Evolutionary conservation across 1,284 basidiomycete species (phyloP).

Genomic region (Tremellales sp.): DNA sequence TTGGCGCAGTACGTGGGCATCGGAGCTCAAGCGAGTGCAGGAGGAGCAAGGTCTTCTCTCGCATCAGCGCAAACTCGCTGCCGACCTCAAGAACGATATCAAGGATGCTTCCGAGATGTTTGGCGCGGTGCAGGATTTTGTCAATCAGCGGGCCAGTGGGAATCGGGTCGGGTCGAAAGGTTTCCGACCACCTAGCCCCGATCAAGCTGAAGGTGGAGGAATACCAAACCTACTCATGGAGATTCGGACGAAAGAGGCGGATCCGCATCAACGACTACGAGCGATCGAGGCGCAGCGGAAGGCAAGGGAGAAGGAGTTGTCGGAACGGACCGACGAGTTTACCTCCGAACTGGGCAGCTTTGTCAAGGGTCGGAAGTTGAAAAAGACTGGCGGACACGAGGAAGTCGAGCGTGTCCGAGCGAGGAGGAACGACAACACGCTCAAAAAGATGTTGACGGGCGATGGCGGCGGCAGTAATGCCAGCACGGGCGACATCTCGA

Average conservation of each 20-base stretch:
- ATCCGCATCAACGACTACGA: constrained; percentile 73
- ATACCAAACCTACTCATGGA: constrained; percentile 68
- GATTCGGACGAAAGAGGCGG: constrained; percentile 74
- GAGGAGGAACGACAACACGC: constrained; percentile 71
- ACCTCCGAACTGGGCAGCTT: constrained; percentile 76
- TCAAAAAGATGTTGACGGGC: constrained; percentile 75
- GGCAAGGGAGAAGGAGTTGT: constrained; percentile 68
- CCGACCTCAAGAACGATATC: constrained; percentile 85
- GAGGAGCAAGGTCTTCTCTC: constrained; percentile 94
- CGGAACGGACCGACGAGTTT: constrained; percentile 61
- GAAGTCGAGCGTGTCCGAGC: constrained; percentile 81
- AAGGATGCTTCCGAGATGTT: constrained; percentile 80
- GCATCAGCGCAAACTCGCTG: constrained; percentile 85
- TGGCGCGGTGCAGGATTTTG: constrained; percentile 80
- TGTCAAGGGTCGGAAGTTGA: constrained; percentile 75
- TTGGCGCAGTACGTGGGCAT: constrained; percentile 99
- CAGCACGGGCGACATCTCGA: neutral
- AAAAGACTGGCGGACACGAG: constrained; percentile 90
- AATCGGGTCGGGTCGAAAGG: constrained; percentile 42
- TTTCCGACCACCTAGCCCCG: constrained; percentile 20
- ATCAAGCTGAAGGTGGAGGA: constrained; percentile 52
- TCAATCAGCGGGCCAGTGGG: constrained; percentile 60
- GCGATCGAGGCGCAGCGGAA: constrained; percentile 85
- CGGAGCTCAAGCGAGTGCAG: constrained; percentile 91
- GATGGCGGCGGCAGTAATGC: constrained; percentile 11